A percentile compares a stretch with the other conserved stretches of the same genome.
phyloP scores from a whole-genome alignment of 2,329 filamentous ascomycete species.

The Aureobasidium sp. region DNA sequence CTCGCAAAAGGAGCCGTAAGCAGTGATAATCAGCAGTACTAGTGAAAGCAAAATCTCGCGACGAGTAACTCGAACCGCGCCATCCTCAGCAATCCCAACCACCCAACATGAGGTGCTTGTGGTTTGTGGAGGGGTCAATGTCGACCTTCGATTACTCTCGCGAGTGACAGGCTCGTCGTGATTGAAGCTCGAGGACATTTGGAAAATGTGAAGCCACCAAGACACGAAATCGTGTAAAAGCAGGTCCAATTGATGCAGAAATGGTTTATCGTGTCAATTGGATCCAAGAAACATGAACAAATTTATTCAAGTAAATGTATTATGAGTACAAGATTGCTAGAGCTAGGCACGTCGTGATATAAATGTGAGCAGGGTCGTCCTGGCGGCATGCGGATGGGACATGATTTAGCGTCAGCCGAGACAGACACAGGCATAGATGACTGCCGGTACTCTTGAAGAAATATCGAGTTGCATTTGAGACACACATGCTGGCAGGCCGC shows the following conservation, averaged over 20 bases:
- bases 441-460: neutral
- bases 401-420: neutral
- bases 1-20: neutral
- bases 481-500: neutral
- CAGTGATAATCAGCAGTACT: slow-evolving; percentile 3
- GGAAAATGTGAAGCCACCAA: neutral
- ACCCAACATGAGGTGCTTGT: neutral
- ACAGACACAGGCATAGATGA: neutral
- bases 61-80: neutral
- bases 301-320: neutral
- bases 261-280: neutral
- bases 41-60: neutral
- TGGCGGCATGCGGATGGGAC: neutral
- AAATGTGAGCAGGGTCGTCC: neutral
- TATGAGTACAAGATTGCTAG: neutral
- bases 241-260: too few species aligned
- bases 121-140: neutral
- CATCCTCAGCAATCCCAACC: neutral
- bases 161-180: neutral
- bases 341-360: neutral
- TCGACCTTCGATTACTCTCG: neutral
- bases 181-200: neutral
- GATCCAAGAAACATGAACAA: neutral
- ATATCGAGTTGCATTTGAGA: neutral
- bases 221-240: too few species aligned